A percentile compares a stretch with the other conserved stretches of the same genome.
These are phyloP conservation scores for Sporothrix brunneoviolacea DNA, from an alignment of 2,329 filamentous ascomycete genomes.

Conservation along the genomic window DNA sequence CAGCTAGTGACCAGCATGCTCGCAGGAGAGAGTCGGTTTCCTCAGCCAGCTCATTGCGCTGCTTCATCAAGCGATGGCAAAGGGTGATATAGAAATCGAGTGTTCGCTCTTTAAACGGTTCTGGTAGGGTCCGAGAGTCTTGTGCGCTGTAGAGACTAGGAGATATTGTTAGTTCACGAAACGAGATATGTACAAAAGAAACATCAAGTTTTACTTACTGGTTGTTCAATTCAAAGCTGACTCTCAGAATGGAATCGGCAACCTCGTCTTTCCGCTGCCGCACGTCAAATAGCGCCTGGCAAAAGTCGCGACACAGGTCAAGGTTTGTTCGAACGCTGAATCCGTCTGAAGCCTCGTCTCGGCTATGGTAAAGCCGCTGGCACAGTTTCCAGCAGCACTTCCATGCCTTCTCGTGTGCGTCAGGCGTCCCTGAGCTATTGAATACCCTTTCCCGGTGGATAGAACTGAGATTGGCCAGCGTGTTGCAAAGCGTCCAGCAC, in stretches of 20 bases:
- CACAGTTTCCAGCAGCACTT: conserved; percentile 91
- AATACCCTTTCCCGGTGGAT: conserved; percentile 76
- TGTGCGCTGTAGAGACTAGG: conserved; percentile 78
- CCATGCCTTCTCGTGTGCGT: conserved; percentile 83
- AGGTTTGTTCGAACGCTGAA: conserved; percentile 67
- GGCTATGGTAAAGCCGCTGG: conserved; percentile 77
- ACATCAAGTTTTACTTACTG: conserved; percentile 47
- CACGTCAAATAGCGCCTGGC: conserved; percentile 83
- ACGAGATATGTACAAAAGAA: neutral
- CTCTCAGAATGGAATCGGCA: conserved; percentile 78
- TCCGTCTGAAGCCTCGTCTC: conserved; percentile 61
- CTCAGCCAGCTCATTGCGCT: conserved; percentile 67
- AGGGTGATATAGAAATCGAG: conserved; percentile 91
- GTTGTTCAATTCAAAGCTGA: conserved; percentile 93
- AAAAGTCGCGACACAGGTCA: conserved; percentile 86
- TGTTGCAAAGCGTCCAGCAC: conserved; percentile 93
- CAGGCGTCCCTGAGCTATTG: conserved; percentile 64
- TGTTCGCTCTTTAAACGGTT: conserved; percentile 81
- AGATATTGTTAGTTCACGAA: neutral
- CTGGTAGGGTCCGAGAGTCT: conserved; percentile 68
- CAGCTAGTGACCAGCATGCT: conserved; percentile 83
- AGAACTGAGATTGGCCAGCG: conserved; percentile 75
- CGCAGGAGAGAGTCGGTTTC: conserved; percentile 79
- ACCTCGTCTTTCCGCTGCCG: conserved; percentile 69
- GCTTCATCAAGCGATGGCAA: conserved; percentile 94